Percentiles rank a stretch among this genome's conserved stretches.
Conservation (phyloP, 2,329 filamentous ascomycete species). For the Monosporascus ibericus region DNA sequence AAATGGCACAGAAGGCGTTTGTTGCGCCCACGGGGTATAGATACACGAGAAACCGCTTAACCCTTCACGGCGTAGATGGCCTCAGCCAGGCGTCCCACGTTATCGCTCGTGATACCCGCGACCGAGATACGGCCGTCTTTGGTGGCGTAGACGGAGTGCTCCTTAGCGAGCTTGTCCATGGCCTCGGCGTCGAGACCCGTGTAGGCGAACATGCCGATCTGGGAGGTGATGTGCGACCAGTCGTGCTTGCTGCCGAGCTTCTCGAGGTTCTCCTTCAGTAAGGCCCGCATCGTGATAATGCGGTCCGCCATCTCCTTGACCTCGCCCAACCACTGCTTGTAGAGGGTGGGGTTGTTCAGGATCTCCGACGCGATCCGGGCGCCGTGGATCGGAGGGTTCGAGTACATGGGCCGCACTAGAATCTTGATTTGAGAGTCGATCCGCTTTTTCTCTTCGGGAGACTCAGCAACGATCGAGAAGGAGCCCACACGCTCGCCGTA, state of each 20-base stretch:
- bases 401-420: slow-evolving; percentile 93
- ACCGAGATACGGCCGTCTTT: slow-evolving; percentile 85
- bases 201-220: slow-evolving; percentile 99
- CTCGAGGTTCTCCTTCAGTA: slow-evolving; percentile 93
- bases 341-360: slow-evolving; percentile 75
- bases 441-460: slow-evolving; percentile 86
- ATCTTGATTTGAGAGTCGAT: slow-evolving; percentile 99
- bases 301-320: slow-evolving; percentile 99
- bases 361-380: slow-evolving; percentile 91
- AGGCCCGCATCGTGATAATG: slow-evolving; percentile 95
- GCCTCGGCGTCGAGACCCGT: slow-evolving; percentile 86
- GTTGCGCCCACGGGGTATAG: too few species aligned
- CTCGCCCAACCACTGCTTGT: slow-evolving; percentile 92
- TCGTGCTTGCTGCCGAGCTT: slow-evolving; percentile 92
- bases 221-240: slow-evolving; percentile 97
- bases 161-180: slow-evolving; percentile 86
- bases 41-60: slow-evolving; percentile 25
- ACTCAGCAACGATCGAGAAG: slow-evolving; percentile 85
- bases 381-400: slow-evolving; percentile 94
- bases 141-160: slow-evolving; percentile 97
- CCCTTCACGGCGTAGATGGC: slow-evolving; percentile 80
- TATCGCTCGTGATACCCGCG: slow-evolving; percentile 73
- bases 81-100: slow-evolving; percentile 75
- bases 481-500: slow-evolving; percentile 97
- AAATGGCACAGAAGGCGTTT: too few species aligned